Conservation (phyloP, 306 rosid species). For the barrel medic (Medicago truncatula) region MtrunA17r5.0-ANR NC_053045.1:48316501-48317000, state of each 20-base stretch:
- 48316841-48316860: neutral
- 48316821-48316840: no score
- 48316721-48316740: neutral
- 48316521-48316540: constrained; percentile 20
- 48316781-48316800: no score
- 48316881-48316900: no score
- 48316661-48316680: no score
- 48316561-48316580: constrained; percentile 10
- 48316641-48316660: neutral
- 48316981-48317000: no score
- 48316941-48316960: no score
- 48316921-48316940: no score
- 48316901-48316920: no score
- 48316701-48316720: neutral
- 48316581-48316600: constrained; percentile 56
- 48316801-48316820: no score
- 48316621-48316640: neutral
- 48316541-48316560: neutral
- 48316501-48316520: constrained; percentile 65
- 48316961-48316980: no score
- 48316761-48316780: neutral
- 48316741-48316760: neutral
- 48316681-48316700: neutral
- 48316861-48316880: no score
- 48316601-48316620: neutral